phyloP scores from a whole-genome alignment of 2,329 filamentous ascomycete genomes.

The Zymoseptoria passerinii region DNA sequence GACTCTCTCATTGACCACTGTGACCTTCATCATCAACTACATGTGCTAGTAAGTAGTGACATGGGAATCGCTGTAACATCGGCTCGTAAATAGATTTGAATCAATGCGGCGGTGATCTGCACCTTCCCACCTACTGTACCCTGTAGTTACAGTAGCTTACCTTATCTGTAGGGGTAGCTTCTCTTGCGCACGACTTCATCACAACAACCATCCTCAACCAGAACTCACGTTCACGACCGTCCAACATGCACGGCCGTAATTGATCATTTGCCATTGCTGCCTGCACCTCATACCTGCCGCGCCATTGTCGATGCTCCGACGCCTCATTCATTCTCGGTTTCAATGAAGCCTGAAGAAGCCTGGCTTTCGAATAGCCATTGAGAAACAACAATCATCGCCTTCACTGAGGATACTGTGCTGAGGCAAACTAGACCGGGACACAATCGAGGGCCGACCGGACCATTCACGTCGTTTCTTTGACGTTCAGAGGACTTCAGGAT shows the following conservation, averaged over 20 bases:
- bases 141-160: no score
- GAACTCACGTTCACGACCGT: not conserved
- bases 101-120: not conserved
- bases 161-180: not conserved
- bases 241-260: not conserved
- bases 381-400: not conserved
- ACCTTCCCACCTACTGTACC: not conserved
- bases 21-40: slow-evolving; percentile 10
- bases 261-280: not conserved
- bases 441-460: not conserved
- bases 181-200: not conserved
- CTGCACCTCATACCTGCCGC: not conserved
- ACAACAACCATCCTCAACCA: not conserved
- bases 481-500: not conserved
- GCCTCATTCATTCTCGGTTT: not conserved
- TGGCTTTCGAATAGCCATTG: not conserved
- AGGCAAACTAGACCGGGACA: not conserved
- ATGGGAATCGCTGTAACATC: slow-evolving; percentile 6
- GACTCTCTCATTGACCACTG: slow-evolving; percentile 4
- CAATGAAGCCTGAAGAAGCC: not conserved
- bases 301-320: not conserved
- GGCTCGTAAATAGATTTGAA: not conserved
- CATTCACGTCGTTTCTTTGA: not conserved
- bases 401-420: not conserved
- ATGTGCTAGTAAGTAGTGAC: slow-evolving; percentile 12